Evolutionary conservation across 2,329 filamentous ascomycete genomes (phyloP).

Genomic region (Parastagonospora nodorum): DNA sequence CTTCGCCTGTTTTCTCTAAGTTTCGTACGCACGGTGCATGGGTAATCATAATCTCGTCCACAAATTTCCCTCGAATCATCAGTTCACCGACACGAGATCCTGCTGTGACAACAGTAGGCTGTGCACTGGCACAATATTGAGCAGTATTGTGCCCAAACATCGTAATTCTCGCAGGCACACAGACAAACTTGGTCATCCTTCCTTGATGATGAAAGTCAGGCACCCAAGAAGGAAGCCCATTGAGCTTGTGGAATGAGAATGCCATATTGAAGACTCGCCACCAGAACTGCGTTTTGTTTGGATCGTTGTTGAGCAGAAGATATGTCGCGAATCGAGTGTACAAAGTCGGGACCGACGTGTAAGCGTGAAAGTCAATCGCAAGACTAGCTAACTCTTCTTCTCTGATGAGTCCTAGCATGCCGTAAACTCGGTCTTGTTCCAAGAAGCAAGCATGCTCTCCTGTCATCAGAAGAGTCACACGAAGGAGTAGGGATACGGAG

Average conservation of each 20-base stretch:
- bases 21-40: background rate
- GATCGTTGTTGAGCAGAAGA: background rate
- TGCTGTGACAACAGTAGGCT: background rate
- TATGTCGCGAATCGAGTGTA: slow-evolving; percentile 1
- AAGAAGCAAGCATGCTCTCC: background rate
- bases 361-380: background rate
- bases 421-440: slow-evolving; percentile 2
- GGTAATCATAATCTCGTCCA: background rate
- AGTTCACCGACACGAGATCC: background rate
- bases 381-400: background rate
- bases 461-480: background rate
- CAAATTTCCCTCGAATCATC: background rate
- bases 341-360: background rate
- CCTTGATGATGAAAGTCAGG: slow-evolving; percentile 1
- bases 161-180: background rate
- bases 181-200: background rate
- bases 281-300: background rate
- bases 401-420: background rate
- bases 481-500: background rate
- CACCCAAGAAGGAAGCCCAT: slow-evolving; percentile 3
- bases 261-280: background rate
- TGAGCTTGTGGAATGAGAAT: background rate
- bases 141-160: background rate
- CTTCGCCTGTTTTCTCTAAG: background rate
- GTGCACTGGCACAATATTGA: background rate